Percentiles rank a stretch among this genome's conserved stretches.
Evolutionary conservation across 2,329 filamentous ascomycete genomes (phyloP).

Genomic region (Gremmenia infestans): DNA sequence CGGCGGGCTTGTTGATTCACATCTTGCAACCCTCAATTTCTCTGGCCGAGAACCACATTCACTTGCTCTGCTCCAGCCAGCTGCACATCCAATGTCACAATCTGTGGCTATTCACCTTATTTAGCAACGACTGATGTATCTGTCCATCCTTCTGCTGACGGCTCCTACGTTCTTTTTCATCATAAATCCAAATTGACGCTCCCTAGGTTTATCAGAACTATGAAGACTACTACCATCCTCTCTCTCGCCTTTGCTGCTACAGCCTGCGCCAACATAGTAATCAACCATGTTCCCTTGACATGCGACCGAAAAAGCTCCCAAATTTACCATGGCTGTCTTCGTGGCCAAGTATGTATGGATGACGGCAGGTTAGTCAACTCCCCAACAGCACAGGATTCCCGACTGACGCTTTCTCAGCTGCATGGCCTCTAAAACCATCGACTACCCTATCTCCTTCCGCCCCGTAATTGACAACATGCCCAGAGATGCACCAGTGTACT

Average conservation of each 20-base stretch:
- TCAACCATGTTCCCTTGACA: slow-evolving; percentile 40
- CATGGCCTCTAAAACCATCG: slow-evolving; percentile 11
- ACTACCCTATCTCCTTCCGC: slow-evolving; percentile 14
- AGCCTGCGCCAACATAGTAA: slow-evolving; percentile 43
- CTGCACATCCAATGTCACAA: too few relatives aligned
- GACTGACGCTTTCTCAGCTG: slow-evolving; percentile 22
- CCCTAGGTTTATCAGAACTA: slow-evolving; percentile 16
- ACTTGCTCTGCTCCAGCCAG: too few relatives aligned
- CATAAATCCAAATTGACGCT: slow-evolving; percentile 1
- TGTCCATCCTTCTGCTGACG: too few relatives aligned
- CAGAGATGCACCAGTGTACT: slow-evolving; percentile 34
- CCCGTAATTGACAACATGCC: background rate
- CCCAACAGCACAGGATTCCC: background rate
- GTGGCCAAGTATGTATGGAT: slow-evolving; percentile 26
- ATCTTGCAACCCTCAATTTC: too few relatives aligned
- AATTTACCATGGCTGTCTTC: slow-evolving; percentile 31
- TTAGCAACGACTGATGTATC: too few relatives aligned
- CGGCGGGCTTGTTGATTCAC: too few relatives aligned
- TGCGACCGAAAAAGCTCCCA: slow-evolving; percentile 33
- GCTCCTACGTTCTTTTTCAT: background rate
- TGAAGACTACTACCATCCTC: slow-evolving; percentile 24
- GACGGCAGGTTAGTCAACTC: slow-evolving; percentile 20
- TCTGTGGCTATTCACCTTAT: too few relatives aligned
- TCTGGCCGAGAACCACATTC: too few relatives aligned
- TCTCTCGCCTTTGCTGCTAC: slow-evolving; percentile 32